Evolutionary conservation across 2,329 filamentous ascomycete species (phyloP).

Genomic region (Ascochyta viciae-villosae): DNA sequence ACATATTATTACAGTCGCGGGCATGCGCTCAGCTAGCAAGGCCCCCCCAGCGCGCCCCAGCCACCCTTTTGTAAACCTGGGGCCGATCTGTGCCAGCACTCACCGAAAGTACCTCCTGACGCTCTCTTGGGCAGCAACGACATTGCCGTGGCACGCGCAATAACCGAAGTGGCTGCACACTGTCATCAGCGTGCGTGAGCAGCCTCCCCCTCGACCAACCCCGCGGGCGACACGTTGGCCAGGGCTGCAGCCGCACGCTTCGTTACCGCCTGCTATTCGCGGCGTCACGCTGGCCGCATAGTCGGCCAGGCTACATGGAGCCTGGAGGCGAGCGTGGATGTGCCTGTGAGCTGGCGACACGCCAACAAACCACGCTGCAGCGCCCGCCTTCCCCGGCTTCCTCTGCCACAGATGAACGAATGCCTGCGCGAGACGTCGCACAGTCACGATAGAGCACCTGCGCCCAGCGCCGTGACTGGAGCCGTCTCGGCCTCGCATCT

Average conservation of each 20-base stretch:
- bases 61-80: constrained; percentile 12
- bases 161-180: constrained; percentile 18
- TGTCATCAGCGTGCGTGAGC: constrained; percentile 37
- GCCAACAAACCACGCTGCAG: constrained; percentile 29
- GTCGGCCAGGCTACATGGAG: constrained; percentile 29
- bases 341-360: constrained; percentile 44
- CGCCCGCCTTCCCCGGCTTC: constrained; percentile 34
- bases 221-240: constrained; percentile 40
- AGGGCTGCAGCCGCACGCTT: constrained; percentile 31
- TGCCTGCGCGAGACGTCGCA: constrained; percentile 41
- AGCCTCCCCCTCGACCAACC: constrained; percentile 33
- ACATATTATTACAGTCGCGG: neutral
- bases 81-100: constrained; percentile 17
- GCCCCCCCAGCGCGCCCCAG: constrained; percentile 6
- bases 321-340: constrained; percentile 23
- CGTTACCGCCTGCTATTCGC: constrained; percentile 16
- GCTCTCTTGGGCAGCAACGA: constrained; percentile 15
- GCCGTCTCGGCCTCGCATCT: constrained; percentile 20
- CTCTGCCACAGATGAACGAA: constrained; percentile 26
- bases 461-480: constrained; percentile 29
- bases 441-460: constrained; percentile 28
- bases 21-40: constrained; percentile 12
- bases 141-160: constrained; percentile 2
- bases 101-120: constrained; percentile 16
- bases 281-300: constrained; percentile 47